These are phyloP conservation scores for Puccinia triticina DNA, from an alignment of 1,284 basidiomycete species.

Conservation along the genomic window DNA sequence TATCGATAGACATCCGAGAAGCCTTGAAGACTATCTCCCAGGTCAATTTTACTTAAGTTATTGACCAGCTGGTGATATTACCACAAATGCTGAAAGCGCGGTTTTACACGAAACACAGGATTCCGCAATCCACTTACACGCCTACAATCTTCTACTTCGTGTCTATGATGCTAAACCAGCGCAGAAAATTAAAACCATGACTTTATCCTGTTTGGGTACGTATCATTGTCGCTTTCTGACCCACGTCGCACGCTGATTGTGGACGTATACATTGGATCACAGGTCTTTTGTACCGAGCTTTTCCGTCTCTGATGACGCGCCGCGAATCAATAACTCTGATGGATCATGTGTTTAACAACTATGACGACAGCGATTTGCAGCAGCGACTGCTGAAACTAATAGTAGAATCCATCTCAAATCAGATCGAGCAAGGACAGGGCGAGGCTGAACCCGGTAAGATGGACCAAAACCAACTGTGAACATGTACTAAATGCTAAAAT, in stretches of 20 bases:
- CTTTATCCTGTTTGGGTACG: constrained; percentile 46
- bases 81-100: not conserved
- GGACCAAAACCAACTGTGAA: constrained; percentile 58
- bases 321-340: constrained; percentile 79
- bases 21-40: constrained; percentile 26
- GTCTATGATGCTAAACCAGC: constrained; percentile 29
- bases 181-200: constrained; percentile 13
- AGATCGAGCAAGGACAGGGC: constrained; percentile 73
- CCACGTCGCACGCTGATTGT: not conserved
- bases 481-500: constrained; percentile 41
- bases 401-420: constrained; percentile 82
- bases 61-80: not conserved
- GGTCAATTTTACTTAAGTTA: constrained; percentile 4
- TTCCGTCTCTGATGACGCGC: constrained; percentile 82
- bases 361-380: constrained; percentile 70
- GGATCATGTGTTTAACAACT: constrained; percentile 73
- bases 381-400: constrained; percentile 80
- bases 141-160: constrained; percentile 27
- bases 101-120: constrained; percentile 17
- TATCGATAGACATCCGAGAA: constrained; percentile 34
- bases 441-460: constrained; percentile 67
- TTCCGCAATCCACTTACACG: constrained; percentile 40
- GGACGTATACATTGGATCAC: constrained; percentile 56
- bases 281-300: constrained; percentile 87
- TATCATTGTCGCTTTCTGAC: not conserved